phyloP scores from a whole-genome alignment of 805 yeast species.

The Schizosaccharomyces octosporus region DNA sequence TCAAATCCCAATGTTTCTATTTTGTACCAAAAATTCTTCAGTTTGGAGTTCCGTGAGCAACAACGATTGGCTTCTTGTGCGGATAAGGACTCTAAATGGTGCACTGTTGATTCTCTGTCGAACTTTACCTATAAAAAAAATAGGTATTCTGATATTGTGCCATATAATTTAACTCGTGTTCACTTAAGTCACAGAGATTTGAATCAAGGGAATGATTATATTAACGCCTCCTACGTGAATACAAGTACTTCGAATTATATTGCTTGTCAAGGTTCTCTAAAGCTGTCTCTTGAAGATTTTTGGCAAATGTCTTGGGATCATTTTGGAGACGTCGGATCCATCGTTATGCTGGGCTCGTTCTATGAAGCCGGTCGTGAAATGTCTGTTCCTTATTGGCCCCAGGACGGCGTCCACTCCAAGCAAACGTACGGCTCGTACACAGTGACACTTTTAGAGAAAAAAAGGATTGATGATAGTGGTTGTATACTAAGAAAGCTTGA shows the following conservation, averaged over 20 bases:
- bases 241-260: constrained; percentile 28
- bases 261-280: constrained; percentile 84
- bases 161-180: constrained; percentile 69
- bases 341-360: constrained; percentile 57
- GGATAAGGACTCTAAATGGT: neutral
- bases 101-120: neutral
- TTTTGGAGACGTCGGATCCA: constrained; percentile 30
- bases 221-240: constrained; percentile 56
- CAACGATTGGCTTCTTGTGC: neutral
- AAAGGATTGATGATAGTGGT: no score
- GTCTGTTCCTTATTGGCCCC: constrained; percentile 67
- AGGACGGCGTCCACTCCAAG: neutral
- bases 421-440: neutral
- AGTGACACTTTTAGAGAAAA: neutral
- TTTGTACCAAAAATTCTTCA: neutral
- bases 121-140: constrained; percentile 25
- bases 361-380: constrained; percentile 60
- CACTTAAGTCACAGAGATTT: constrained; percentile 17
- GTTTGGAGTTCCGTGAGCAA: neutral
- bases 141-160: constrained; percentile 69
- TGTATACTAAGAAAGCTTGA: neutral
- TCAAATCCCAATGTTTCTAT: neutral
- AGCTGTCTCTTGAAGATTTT: constrained; percentile 59
- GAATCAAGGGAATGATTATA: constrained; percentile 26
- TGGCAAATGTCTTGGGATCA: constrained; percentile 48